These are phyloP conservation scores for Plenodomus lindquistii DNA, from an alignment of 2,329 filamentous ascomycete genomes.

Conservation along the genomic window DNA sequence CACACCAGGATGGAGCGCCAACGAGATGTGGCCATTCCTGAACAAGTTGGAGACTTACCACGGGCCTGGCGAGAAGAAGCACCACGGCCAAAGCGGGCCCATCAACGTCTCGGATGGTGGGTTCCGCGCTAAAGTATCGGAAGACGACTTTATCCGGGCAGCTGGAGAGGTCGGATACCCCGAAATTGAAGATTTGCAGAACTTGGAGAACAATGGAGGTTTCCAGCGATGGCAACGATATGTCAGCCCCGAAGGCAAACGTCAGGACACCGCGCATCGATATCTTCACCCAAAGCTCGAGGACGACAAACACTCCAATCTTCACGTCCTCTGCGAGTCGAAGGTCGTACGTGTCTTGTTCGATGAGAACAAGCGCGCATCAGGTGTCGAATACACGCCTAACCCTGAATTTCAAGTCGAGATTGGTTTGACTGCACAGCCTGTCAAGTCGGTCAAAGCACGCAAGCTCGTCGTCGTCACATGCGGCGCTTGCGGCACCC, in stretches of 20 bases:
- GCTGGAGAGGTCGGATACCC: slow-evolving; percentile 54
- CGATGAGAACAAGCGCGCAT: slow-evolving; percentile 57
- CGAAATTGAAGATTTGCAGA: slow-evolving; percentile 59
- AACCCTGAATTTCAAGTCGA: slow-evolving; percentile 47
- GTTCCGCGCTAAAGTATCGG: slow-evolving; percentile 45
- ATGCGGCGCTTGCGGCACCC: slow-evolving; percentile 58
- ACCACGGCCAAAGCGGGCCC: slow-evolving; percentile 60
- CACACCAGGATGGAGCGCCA: slow-evolving; percentile 55
- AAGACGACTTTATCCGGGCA: slow-evolving; percentile 57
- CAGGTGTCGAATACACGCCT: slow-evolving; percentile 63
- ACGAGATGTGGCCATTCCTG: slow-evolving; percentile 58
- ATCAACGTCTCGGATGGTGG: slow-evolving; percentile 60
- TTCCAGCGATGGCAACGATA: slow-evolving; percentile 54
- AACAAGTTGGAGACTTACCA: slow-evolving; percentile 65
- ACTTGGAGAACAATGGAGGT: slow-evolving; percentile 52
- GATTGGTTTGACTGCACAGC: slow-evolving; percentile 38
- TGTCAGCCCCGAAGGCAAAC: slow-evolving; percentile 55
- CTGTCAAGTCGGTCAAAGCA: slow-evolving; percentile 51
- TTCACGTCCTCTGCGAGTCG: slow-evolving; percentile 62
- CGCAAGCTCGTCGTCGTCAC: slow-evolving; percentile 59
- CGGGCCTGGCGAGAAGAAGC: slow-evolving; percentile 47
- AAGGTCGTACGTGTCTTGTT: slow-evolving; percentile 62
- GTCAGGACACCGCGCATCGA: slow-evolving; percentile 62
- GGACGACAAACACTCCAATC: slow-evolving; percentile 57
- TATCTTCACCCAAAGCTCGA: slow-evolving; percentile 60